phyloP scores from a whole-genome alignment of 1,284 basidiomycete species.

The Entoloma clypeatum region DNA sequence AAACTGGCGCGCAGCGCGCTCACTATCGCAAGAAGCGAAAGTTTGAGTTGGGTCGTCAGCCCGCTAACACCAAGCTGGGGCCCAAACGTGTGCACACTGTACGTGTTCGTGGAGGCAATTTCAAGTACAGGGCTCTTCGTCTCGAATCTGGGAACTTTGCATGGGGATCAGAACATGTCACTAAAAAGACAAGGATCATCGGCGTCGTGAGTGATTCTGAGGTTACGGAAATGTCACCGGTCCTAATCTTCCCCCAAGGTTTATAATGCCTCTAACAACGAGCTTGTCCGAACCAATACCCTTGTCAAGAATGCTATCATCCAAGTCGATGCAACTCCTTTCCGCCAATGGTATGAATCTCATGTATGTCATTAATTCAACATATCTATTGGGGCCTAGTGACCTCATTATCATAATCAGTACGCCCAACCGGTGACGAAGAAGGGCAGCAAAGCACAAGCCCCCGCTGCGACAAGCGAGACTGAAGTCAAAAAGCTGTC shows the following conservation, averaged over 20 bases:
- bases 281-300: constrained; percentile 97
- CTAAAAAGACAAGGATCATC: constrained; percentile 92
- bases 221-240: constrained; percentile 1
- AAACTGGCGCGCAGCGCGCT: constrained; percentile 88
- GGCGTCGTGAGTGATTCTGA: constrained; percentile 70
- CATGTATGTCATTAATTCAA: constrained; percentile 60
- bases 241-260: constrained; percentile 46
- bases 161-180: constrained; percentile 91
- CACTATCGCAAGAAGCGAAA: constrained; percentile 99
- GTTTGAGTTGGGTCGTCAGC: constrained; percentile 96
- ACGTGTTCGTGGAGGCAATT: constrained; percentile 89
- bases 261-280: constrained; percentile 98
- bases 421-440: constrained; percentile 90
- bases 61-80: constrained; percentile 93
- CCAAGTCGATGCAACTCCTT: constrained; percentile 94
- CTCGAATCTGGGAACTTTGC: constrained; percentile 95
- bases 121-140: constrained; percentile 91
- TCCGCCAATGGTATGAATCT: constrained; percentile 97
- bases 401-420: constrained; percentile 35
- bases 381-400: constrained; percentile 10
- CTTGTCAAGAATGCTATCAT: constrained; percentile 94
- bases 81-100: constrained; percentile 91
- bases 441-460: constrained; percentile 72
- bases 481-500: constrained; percentile 79
- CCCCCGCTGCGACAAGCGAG: constrained; percentile 39